Conservation (phyloP, 2,329 filamentous ascomycete genomes). For the Pyrenophora teres region DNA sequence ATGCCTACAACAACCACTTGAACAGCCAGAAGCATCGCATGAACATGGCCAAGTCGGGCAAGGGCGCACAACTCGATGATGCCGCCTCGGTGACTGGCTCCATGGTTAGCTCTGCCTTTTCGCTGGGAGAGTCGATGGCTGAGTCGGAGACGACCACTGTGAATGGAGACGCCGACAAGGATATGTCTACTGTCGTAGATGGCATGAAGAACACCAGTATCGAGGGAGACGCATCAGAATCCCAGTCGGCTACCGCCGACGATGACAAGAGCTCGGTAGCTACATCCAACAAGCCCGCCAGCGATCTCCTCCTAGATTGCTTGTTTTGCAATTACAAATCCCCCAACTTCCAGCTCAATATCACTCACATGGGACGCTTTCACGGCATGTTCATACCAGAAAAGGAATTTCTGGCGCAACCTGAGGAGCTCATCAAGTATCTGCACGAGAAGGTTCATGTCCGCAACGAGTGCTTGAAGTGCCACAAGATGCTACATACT, state of each 20-base stretch:
- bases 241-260: constrained; percentile 47
- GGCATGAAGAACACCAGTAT: constrained; percentile 70
- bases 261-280: constrained; percentile 47
- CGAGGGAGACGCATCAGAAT: constrained; percentile 50
- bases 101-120: constrained; percentile 88
- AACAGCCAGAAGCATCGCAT: constrained; percentile 87
- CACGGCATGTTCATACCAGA: constrained; percentile 98
- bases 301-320: constrained; percentile 61
- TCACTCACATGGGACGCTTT: constrained; percentile 86
- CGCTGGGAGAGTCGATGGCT: constrained; percentile 77
- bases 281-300: constrained; percentile 35
- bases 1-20: constrained; percentile 91
- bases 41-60: constrained; percentile 58
- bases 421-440: constrained; percentile 79
- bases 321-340: constrained; percentile 93
- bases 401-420: constrained; percentile 77
- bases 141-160: constrained; percentile 56
- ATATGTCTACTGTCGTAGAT: constrained; percentile 78
- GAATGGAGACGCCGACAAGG: constrained; percentile 71
- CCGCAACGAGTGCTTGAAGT: constrained; percentile 84
- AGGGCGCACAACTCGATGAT: constrained; percentile 57
- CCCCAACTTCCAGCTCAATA: constrained; percentile 73
- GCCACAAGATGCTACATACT: constrained; percentile 79
- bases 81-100: constrained; percentile 67
- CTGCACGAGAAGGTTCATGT: constrained; percentile 80